These are phyloP conservation scores for Kwoniella shandongensis DNA, from an alignment of 768 basidiomycete genomes.

Conservation along the genomic window DNA sequence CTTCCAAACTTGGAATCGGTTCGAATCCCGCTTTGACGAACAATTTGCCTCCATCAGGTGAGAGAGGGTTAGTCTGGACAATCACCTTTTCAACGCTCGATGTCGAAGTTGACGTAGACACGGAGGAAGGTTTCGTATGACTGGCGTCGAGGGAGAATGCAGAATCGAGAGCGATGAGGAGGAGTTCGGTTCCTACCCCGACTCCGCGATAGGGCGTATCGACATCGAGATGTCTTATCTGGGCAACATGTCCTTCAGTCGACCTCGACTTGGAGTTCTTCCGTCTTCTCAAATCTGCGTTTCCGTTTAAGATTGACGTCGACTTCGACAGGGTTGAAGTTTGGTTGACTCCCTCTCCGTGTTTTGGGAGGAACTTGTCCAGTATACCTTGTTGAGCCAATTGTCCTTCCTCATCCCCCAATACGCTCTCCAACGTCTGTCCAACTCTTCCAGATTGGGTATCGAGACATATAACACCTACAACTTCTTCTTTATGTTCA, in stretches of 20 bases:
- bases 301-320: too few relatives aligned
- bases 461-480: conserved; percentile 31
- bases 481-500: conserved; percentile 23
- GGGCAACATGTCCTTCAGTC: conserved; percentile 3
- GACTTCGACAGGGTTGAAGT: too few relatives aligned
- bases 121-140: background rate
- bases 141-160: too few relatives aligned
- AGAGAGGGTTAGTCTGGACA: conserved; percentile 1
- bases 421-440: conserved; percentile 25
- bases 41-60: background rate
- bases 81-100: background rate
- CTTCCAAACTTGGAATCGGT: background rate
- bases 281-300: background rate
- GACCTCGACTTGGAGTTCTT: background rate
- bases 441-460: conserved; percentile 13
- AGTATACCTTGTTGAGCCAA: conserved; percentile 13
- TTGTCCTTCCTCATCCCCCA: conserved; percentile 30
- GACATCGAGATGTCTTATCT: conserved; percentile 40
- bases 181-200: conserved; percentile 20
- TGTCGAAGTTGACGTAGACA: background rate
- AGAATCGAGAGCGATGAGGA: conserved; percentile 14
- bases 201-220: conserved; percentile 22
- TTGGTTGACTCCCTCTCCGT: background rate
- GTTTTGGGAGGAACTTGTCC: background rate
- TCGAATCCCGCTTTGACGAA: conserved; percentile 7